These are phyloP conservation scores for Citrus glauca DNA, from an alignment of 345 rosid species.

Conservation along the genomic window DNA sequence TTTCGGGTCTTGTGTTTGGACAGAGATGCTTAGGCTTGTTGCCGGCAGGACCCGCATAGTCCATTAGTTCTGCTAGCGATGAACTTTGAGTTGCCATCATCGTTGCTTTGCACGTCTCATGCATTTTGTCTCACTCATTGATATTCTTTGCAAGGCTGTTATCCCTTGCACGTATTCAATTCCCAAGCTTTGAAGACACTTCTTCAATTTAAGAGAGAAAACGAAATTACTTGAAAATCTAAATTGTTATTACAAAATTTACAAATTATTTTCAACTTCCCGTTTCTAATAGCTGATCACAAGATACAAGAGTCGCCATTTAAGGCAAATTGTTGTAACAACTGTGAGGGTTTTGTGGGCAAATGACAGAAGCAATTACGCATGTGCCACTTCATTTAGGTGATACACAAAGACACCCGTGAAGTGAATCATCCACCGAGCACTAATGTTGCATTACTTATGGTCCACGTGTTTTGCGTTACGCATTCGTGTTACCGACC, in stretches of 20 bases:
- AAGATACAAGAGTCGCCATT: neutral
- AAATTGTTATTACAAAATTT: neutral
- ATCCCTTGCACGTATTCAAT: slow-evolving; percentile 9
- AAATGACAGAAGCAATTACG: neutral
- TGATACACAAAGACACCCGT: neutral
- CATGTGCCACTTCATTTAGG: neutral
- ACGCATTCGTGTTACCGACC: neutral
- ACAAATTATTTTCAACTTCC: neutral
- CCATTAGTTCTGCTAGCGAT: neutral
- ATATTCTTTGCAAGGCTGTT: neutral
- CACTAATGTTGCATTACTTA: neutral
- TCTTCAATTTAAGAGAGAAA: neutral
- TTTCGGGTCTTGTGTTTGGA: too few relatives aligned
- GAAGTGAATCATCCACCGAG: neutral
- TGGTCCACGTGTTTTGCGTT: neutral
- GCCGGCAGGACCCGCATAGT: neutral
- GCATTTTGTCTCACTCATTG: neutral
- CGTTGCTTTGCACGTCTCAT: neutral
- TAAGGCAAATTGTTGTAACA: neutral
- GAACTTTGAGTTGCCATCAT: neutral
- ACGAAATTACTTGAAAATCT: neutral
- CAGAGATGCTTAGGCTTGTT: too few relatives aligned
- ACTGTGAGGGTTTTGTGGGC: neutral
- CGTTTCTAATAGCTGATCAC: neutral
- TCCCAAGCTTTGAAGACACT: slow-evolving; percentile 6